Percentiles rank a stretch among this genome's conserved stretches.
These are phyloP conservation scores for Pinus tabuliformis DNA, from an alignment of 75 land plant species.

Conservation along the genomic window DNA sequence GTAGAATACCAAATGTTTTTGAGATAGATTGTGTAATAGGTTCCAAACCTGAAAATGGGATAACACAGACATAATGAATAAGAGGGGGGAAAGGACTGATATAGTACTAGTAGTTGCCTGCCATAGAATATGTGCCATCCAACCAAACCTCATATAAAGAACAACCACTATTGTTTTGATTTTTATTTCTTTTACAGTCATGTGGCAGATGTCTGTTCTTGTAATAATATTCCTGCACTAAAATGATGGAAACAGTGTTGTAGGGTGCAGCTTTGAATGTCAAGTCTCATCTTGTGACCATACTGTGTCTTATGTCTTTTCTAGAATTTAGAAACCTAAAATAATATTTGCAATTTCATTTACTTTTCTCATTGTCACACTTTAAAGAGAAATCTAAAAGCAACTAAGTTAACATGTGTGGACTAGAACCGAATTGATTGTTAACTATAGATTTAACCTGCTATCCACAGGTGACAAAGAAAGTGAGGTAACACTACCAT, in stretches of 20 bases:
- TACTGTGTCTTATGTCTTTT: background rate
- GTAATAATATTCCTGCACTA: background rate
- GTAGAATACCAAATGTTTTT: background rate
- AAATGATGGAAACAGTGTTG: background rate
- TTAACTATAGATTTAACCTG: conserved; percentile 1
- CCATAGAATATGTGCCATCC: background rate
- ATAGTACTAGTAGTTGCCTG: background rate
- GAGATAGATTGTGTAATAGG: background rate
- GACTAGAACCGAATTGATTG: background rate
- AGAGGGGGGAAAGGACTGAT: background rate
- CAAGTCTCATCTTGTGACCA: background rate
- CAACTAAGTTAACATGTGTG: background rate
- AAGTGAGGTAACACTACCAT: background rate
- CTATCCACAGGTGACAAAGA: background rate
- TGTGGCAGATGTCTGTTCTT: background rate
- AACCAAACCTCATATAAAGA: background rate
- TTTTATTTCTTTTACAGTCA: background rate
- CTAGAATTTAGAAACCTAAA: background rate
- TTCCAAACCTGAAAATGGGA: background rate
- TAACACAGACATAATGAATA: background rate
- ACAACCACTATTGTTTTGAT: background rate
- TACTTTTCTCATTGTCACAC: background rate
- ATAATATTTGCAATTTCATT: background rate
- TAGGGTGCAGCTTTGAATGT: background rate
- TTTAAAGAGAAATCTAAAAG: background rate